Percentiles rank a stretch among this genome's conserved stretches.
These are phyloP conservation scores for Przewalskia tangutica DNA, from an alignment of 257 asterid genomes.

Conservation along the genomic window DNA sequence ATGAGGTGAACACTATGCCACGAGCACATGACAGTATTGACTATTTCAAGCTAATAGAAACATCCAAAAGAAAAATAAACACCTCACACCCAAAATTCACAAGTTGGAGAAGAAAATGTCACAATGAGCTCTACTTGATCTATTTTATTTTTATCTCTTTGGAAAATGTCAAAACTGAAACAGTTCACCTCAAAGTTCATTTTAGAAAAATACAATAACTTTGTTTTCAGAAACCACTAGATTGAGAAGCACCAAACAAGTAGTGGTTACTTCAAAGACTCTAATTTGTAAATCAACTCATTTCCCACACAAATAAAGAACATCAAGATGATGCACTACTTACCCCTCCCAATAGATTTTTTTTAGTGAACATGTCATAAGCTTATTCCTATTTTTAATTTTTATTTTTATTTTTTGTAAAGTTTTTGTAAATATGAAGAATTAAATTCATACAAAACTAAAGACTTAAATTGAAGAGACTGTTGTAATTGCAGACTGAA, in stretches of 20 bases:
- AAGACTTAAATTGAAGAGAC: neutral
- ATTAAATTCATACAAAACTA: neutral
- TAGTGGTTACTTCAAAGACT: neutral
- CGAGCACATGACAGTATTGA: neutral
- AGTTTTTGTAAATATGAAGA: too few relatives aligned
- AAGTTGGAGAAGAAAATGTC: neutral
- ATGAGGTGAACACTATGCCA: neutral
- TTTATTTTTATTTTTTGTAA: too few relatives aligned
- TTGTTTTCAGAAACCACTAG: neutral
- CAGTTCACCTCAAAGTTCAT: neutral
- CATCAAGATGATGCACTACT: neutral
- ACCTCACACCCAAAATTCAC: neutral
- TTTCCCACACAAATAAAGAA: neutral
- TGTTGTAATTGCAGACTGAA: neutral
- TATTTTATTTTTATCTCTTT: neutral
- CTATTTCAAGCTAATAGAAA: neutral
- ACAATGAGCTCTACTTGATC: neutral
- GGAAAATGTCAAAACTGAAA: neutral
- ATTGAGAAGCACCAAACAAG: neutral
- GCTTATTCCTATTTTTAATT: too few relatives aligned
- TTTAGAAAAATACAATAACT: neutral
- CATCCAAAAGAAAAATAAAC: neutral
- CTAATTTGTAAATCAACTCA: neutral
- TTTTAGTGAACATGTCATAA: too few relatives aligned
- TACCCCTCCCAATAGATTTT: neutral